Evolutionary conservation across 169 alveolate species (phyloP).

Genomic region (Babesia gibsoni): DNA sequence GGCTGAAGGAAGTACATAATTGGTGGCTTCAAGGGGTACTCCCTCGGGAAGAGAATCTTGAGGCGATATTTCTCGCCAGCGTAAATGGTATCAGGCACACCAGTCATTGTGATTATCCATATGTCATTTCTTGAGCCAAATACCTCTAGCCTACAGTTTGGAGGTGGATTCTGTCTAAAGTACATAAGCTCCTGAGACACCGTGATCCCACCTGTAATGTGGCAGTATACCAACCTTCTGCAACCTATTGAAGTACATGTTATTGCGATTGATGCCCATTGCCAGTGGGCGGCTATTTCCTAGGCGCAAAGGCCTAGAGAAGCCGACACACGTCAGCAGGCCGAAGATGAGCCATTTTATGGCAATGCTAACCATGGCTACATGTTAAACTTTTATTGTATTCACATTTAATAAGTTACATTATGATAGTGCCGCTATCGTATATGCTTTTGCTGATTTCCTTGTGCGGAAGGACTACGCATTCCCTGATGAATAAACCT

Average conservation of each 20-base stretch:
- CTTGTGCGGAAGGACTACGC: conserved; percentile 63
- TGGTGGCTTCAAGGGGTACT: conserved; percentile 84
- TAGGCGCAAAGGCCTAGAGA: not conserved
- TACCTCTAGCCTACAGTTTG: conserved; percentile 74
- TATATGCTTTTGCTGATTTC: conserved; percentile 32
- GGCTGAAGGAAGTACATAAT: conserved; percentile 76
- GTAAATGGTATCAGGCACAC: conserved; percentile 75
- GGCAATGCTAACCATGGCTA: not conserved
- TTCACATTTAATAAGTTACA: not conserved
- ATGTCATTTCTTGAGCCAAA: conserved; percentile 72
- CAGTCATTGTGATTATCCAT: conserved; percentile 77
- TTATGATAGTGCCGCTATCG: conserved; percentile 50
- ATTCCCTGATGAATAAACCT: conserved; percentile 46
- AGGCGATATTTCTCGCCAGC: conserved; percentile 75
- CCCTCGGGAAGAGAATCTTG: conserved; percentile 77
- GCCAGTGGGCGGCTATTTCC: conserved; percentile 2
- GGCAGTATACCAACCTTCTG: conserved; percentile 24
- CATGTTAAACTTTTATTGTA: not conserved
- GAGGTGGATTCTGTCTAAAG: conserved; percentile 73
- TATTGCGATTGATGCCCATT: conserved; percentile 58
- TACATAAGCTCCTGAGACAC: conserved; percentile 57
- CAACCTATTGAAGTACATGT: conserved; percentile 20
- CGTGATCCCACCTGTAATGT: not conserved
- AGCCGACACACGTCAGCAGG: not conserved
- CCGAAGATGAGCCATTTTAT: not conserved